These are phyloP conservation scores for Phlebiopsis gigantea DNA, from an alignment of 768 basidiomycete species.

Conservation along the genomic window DNA sequence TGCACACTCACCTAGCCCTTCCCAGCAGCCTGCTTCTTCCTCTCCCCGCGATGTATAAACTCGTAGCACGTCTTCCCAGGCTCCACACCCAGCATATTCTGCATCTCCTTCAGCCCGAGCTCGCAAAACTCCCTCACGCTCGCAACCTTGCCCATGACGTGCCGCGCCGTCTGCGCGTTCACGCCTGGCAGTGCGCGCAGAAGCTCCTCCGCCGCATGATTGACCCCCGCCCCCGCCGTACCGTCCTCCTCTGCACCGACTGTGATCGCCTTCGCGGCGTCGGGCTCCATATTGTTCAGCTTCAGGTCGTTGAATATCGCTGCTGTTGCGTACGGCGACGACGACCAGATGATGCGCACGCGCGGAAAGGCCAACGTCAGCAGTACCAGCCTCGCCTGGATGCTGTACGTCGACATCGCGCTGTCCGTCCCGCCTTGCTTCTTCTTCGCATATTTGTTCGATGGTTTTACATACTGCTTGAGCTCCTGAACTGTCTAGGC, in stretches of 20 bases:
- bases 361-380: constrained; percentile 88
- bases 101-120: constrained; percentile 54
- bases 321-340: constrained; percentile 87
- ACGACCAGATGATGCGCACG: constrained; percentile 94
- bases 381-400: constrained; percentile 92
- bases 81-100: constrained; percentile 73
- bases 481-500: constrained; percentile 55
- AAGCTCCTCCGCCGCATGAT: constrained; percentile 77
- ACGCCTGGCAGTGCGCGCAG: constrained; percentile 81
- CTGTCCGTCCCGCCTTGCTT: constrained; percentile 28
- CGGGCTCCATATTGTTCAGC: constrained; percentile 70
- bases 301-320: constrained; percentile 95
- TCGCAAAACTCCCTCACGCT: constrained; percentile 74
- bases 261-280: constrained; percentile 65
- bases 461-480: constrained; percentile 63
- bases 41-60: constrained; percentile 75
- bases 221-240: constrained; percentile 61
- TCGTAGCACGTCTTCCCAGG: constrained; percentile 76
- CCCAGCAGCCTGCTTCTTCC: background rate
- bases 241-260: constrained; percentile 79
- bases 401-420: constrained; percentile 40
- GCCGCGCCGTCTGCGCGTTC: constrained; percentile 75
- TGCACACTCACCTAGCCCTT: background rate
- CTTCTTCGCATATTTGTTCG: constrained; percentile 49
- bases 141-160: constrained; percentile 76